Evolutionary conservation across 2,329 filamentous ascomycete species (phyloP).

Genomic region (Eutypella sp.): DNA sequence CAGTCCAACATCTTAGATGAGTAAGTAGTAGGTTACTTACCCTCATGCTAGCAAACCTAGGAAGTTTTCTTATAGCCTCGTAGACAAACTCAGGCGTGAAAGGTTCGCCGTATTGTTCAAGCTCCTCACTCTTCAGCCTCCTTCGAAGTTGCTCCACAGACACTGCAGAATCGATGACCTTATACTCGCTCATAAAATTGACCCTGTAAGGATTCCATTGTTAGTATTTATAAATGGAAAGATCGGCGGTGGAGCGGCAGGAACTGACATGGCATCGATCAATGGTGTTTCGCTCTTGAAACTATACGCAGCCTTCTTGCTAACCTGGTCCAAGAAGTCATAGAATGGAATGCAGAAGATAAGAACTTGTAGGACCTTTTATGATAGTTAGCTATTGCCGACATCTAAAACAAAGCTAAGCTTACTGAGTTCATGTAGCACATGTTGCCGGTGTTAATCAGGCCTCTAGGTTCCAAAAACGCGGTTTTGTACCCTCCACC

Average conservation of each 20-base stretch:
- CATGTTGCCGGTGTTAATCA: constrained; percentile 98
- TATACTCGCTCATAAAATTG: constrained; percentile 92
- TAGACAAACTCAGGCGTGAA: constrained; percentile 96
- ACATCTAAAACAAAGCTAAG: neutral
- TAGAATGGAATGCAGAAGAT: constrained; percentile 94
- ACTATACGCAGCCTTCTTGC: constrained; percentile 77
- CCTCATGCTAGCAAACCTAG: constrained; percentile 88
- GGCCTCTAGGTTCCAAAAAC: constrained; percentile 86
- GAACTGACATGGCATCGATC: constrained; percentile 84
- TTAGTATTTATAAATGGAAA: neutral
- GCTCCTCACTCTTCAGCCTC: constrained; percentile 72
- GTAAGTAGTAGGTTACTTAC: constrained; percentile 43
- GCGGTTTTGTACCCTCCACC: constrained; percentile 61
- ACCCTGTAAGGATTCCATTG: constrained; percentile 54
- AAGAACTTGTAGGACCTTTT: constrained; percentile 86
- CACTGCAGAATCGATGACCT: constrained; percentile 72
- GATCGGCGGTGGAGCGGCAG: neutral
- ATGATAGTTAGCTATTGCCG: constrained; percentile 27
- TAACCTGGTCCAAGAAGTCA: constrained; percentile 82
- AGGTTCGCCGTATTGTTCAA: constrained; percentile 85
- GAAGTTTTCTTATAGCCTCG: constrained; percentile 79
- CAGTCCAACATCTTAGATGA: constrained; percentile 7
- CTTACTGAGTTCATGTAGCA: constrained; percentile 99
- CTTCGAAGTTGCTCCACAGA: constrained; percentile 69
- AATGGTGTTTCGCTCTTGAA: constrained; percentile 95